Base-by-base conservation (phyloP, 2,329 filamentous ascomycete genomes). In the Penicillium sp. region DNA sequence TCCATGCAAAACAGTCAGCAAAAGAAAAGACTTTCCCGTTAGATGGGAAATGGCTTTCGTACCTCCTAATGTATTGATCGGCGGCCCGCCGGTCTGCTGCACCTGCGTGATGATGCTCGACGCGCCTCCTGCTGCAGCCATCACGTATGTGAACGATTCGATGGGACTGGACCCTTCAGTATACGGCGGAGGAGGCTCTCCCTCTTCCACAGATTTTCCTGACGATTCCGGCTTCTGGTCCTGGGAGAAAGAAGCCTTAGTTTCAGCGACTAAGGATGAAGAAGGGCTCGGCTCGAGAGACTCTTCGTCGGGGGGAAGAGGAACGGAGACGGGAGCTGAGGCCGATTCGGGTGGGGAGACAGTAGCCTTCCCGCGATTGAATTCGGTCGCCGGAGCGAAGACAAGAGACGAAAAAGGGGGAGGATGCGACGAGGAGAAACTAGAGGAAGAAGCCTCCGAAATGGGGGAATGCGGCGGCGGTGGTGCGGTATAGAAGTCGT, bases 51-150 rank as follows among this genome's bases (percentile, higher is more conserved):
- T n/a, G n/a, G n/a, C n/a, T 13, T n/a, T 24, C 46, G 64, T 74
- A 89, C 87, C 87, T 81, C 87, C 88, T 53, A 97, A 77, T 48
- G 88, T 86, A 71, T 93, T 95, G 61, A 96, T 82, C 33, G 90
- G 87, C 62, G 89, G 87, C 22, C 80, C 78, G 43, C 86, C 90
- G 58, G 86, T 86, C 73, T 98, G 93, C 69, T 95, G 90, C 62
- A 98, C 93, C 76, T 98, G 93, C 72, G 93, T 98, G 74, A 98
- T 95, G 68, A 98, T 95, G 81, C 93, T 97, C 76, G 90, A 85
- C 62, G 90, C 87, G 75, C 90, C 91, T 78, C 91, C 91, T 73
- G 91, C 90, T 69, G 89, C 87, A 73, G 93, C 90, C 93, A 98
- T 98, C 69, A 95, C 82, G 81, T 94, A 98, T 62, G 86, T 84